Evolutionary conservation across 345 rosid species (phyloP).

Genomic region (Pseudoturritis turrita): DNA sequence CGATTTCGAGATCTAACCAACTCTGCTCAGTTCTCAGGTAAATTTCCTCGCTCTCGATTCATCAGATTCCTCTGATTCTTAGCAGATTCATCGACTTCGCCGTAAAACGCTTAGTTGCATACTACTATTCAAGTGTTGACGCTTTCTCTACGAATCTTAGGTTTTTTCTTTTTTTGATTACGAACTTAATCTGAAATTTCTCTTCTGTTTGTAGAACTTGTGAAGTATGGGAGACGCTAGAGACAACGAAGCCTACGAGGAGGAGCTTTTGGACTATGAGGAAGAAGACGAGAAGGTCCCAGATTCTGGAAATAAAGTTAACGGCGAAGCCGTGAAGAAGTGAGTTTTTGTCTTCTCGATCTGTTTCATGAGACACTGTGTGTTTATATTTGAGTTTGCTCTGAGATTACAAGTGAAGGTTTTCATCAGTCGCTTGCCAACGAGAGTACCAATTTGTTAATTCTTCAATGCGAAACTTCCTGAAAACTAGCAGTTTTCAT

Average conservation of each 20-base stretch:
- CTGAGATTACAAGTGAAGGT: neutral
- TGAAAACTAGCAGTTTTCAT: neutral
- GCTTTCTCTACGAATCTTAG: neutral
- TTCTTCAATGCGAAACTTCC: neutral
- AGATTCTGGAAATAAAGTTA: slow-evolving; percentile 66
- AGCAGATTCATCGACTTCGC: neutral
- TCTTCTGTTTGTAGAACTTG: neutral
- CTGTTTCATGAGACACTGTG: neutral
- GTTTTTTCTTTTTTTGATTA: neutral
- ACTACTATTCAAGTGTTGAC: neutral
- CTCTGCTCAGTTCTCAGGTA: slow-evolving; percentile 33
- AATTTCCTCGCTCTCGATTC: neutral
- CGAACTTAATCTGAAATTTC: neutral
- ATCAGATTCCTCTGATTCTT: neutral
- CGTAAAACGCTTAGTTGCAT: neutral
- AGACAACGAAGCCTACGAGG: slow-evolving; percentile 96
- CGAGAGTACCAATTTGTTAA: neutral
- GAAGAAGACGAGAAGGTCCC: slow-evolving; percentile 91
- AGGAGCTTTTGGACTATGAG: slow-evolving; percentile 96
- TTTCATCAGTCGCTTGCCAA: neutral
- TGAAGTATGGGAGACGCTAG: slow-evolving; percentile 80
- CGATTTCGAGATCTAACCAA: slow-evolving; percentile 7
- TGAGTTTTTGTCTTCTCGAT: slow-evolving; percentile 28
- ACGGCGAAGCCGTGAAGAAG: slow-evolving; percentile 90
- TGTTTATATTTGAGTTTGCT: neutral